phyloP scores from a whole-genome alignment of 2,329 filamentous ascomycete species.

The Ophiostoma sp. region DNA sequence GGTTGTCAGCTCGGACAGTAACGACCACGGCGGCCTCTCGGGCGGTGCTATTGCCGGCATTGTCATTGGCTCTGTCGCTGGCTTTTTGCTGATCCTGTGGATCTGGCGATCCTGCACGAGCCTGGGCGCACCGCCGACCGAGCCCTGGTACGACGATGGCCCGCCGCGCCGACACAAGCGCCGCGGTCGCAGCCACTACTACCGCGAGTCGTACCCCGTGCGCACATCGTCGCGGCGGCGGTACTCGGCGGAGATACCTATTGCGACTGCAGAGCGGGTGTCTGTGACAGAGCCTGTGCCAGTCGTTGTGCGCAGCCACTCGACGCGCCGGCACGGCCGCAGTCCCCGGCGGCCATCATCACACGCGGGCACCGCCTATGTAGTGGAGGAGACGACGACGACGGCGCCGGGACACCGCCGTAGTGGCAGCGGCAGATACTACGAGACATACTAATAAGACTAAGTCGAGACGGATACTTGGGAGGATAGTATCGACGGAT shows the following conservation, averaged over 20 bases:
- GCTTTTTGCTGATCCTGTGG: background rate
- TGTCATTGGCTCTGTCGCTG: background rate
- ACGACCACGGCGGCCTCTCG: background rate
- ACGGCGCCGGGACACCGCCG: background rate
- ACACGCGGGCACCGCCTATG: background rate
- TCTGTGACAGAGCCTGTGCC: background rate
- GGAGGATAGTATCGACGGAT: too few relatives aligned
- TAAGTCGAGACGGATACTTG: too few relatives aligned
- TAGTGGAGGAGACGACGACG: background rate
- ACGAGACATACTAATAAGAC: background rate
- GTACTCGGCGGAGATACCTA: background rate
- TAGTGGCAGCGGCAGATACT: background rate
- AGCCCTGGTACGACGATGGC: background rate
- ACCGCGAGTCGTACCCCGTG: slow-evolving; percentile 1
- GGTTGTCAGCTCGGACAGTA: background rate
- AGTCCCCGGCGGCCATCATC: background rate
- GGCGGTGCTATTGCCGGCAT: slow-evolving; percentile 3
- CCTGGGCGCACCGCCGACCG: background rate
- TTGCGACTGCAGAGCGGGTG: background rate
- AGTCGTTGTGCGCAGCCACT: slow-evolving; percentile 3
- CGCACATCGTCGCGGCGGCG: background rate
- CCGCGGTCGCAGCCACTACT: background rate
- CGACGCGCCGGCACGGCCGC: background rate
- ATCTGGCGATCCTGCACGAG: background rate
- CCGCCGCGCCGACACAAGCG: background rate